These are phyloP conservation scores for Sporisorium sorghi DNA, from an alignment of 1,284 basidiomycete species.

Conservation along the genomic window DNA sequence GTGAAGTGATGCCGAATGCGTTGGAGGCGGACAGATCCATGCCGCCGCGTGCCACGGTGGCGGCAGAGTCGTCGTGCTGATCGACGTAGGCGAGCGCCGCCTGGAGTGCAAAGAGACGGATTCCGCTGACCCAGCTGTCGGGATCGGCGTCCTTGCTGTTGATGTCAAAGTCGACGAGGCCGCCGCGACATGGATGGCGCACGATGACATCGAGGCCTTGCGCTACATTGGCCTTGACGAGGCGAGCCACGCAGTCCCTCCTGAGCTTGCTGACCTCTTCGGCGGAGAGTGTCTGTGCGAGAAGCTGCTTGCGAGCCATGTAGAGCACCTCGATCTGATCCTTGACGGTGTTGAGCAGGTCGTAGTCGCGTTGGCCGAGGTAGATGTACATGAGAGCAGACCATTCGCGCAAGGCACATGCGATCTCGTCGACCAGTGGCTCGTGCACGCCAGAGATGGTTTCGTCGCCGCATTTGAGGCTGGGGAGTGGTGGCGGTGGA, in stretches of 20 bases:
- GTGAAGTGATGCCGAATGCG: slow-evolving; percentile 57
- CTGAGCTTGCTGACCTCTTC: slow-evolving; percentile 87
- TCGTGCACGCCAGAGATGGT: slow-evolving; percentile 72
- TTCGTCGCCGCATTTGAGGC: slow-evolving; percentile 75
- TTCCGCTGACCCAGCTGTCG: slow-evolving; percentile 65
- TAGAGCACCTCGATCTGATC: slow-evolving; percentile 92
- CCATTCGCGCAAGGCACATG: slow-evolving; percentile 95
- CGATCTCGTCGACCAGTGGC: slow-evolving; percentile 96
- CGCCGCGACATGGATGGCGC: slow-evolving; percentile 89
- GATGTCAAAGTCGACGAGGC: slow-evolving; percentile 76
- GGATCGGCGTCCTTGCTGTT: slow-evolving; percentile 52
- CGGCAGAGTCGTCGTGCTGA: slow-evolving; percentile 38
- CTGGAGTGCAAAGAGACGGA: slow-evolving; percentile 67
- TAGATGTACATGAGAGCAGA: slow-evolving; percentile 90
- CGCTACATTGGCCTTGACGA: slow-evolving; percentile 89
- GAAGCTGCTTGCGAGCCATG: slow-evolving; percentile 85
- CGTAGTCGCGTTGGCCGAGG: slow-evolving; percentile 87
- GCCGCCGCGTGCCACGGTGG: slow-evolving; percentile 28
- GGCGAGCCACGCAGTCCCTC: slow-evolving; percentile 84
- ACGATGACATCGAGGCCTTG: slow-evolving; percentile 95
- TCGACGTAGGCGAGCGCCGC: slow-evolving; percentile 68
- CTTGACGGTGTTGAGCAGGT: slow-evolving; percentile 84
- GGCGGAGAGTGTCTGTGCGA: slow-evolving; percentile 84
- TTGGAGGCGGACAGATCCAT: slow-evolving; percentile 57
- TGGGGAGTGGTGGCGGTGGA: slow-evolving; percentile 88